Conservation (phyloP, 2,329 filamentous ascomycete genomes). For the Lizonia empirigonia region DNA sequence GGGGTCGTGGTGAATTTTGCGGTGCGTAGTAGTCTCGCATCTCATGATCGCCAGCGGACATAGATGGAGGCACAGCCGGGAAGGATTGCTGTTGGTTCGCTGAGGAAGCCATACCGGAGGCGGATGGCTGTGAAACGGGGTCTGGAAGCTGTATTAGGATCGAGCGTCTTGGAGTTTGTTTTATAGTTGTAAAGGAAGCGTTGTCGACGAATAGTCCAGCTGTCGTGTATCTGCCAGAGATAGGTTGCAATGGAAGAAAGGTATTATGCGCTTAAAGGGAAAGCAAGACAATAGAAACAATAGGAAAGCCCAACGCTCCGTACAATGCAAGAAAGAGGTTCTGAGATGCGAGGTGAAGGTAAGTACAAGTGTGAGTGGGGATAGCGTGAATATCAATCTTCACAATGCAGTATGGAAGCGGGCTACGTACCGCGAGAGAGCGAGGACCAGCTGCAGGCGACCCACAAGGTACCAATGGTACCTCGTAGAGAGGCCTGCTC, state of each 20-base stretch:
- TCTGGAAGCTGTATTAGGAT: slow-evolving; percentile 43
- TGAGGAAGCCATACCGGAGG: slow-evolving; percentile 54
- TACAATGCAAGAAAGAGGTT: slow-evolving; percentile 44
- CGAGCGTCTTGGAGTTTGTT: slow-evolving; percentile 8
- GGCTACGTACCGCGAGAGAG: slow-evolving; percentile 49
- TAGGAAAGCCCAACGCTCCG: slow-evolving; percentile 34
- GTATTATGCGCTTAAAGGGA: slow-evolving; percentile 15
- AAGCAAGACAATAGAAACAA: slow-evolving; percentile 37
- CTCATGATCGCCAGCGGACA: slow-evolving; percentile 66
- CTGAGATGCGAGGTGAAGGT: slow-evolving; percentile 25
- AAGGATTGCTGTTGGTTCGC: slow-evolving; percentile 60
- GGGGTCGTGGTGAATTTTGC: slow-evolving; percentile 61
- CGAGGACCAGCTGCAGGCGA: slow-evolving; percentile 47
- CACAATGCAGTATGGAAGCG: slow-evolving; percentile 36
- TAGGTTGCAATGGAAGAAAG: slow-evolving; percentile 21
- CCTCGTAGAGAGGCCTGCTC: slow-evolving; percentile 46
- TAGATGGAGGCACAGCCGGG: slow-evolving; percentile 62
- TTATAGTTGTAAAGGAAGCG: slow-evolving; percentile 7
- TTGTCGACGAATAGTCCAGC: slow-evolving; percentile 25
- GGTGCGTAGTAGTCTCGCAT: slow-evolving; percentile 65
- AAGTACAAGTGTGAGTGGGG: slow-evolving; percentile 17
- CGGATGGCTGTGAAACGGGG: slow-evolving; percentile 38
- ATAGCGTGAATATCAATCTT: slow-evolving; percentile 35
- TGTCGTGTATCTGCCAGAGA: slow-evolving; percentile 41
- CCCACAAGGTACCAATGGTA: slow-evolving; percentile 45